Evolutionary conservation across 768 basidiomycete species (phyloP).

Genomic region (Phaeolepiota aurea): DNA sequence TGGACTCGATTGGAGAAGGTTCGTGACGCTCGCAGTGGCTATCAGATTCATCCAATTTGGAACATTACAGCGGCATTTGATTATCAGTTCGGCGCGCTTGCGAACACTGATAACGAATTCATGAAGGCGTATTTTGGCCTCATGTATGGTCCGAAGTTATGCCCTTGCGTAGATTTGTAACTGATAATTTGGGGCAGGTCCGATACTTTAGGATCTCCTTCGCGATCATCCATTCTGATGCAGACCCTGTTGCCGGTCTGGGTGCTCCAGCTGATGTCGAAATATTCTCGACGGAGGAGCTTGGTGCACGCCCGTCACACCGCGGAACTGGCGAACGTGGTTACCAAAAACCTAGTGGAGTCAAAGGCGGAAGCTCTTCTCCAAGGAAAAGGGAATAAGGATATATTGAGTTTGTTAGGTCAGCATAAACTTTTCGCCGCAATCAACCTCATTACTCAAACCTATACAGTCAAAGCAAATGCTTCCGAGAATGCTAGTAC

Average conservation of each 20-base stretch:
- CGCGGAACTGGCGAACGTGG: slow-evolving; percentile 30
- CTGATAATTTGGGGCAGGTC: slow-evolving; percentile 24
- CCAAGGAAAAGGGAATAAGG: slow-evolving; percentile 40
- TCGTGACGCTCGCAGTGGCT: not conserved
- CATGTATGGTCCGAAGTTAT: slow-evolving; percentile 19
- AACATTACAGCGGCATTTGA: slow-evolving; percentile 36
- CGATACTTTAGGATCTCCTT: slow-evolving; percentile 39
- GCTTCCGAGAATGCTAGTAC: slow-evolving; percentile 25
- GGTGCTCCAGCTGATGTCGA: slow-evolving; percentile 36
- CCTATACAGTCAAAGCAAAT: slow-evolving; percentile 32
- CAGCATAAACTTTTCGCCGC: slow-evolving; percentile 8
- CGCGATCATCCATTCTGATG: slow-evolving; percentile 37
- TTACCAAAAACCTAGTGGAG: slow-evolving; percentile 38
- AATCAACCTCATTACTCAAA: not conserved
- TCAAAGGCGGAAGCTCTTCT: slow-evolving; percentile 39
- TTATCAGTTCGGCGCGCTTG: slow-evolving; percentile 47
- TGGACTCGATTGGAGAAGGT: slow-evolving; percentile 48
- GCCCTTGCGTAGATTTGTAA: not conserved
- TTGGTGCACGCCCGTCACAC: slow-evolving; percentile 40
- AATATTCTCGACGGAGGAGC: slow-evolving; percentile 32
- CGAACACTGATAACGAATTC: slow-evolving; percentile 40
- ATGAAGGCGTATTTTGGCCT: slow-evolving; percentile 46
- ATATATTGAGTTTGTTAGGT: slow-evolving; percentile 53
- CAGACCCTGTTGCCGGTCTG: slow-evolving; percentile 40
- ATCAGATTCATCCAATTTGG: not conserved